Conservation (phyloP, 2,329 filamentous ascomycete genomes). For the Botrytis medusae region DNA sequence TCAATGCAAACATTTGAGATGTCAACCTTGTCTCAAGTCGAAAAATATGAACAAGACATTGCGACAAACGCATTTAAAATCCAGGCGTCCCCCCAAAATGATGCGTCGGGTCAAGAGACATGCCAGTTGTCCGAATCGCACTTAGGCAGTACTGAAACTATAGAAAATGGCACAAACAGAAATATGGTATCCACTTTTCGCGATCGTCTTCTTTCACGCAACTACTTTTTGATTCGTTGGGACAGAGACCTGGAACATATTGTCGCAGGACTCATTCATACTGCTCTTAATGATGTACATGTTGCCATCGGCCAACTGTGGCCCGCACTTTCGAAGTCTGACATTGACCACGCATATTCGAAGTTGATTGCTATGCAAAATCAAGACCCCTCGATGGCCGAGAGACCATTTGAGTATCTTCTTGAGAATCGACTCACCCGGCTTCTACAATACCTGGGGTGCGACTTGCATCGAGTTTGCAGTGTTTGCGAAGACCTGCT, state of each 20-base stretch:
- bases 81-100: background rate
- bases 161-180: background rate
- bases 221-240: background rate
- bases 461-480: background rate
- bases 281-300: background rate
- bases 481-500: background rate
- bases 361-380: fast-evolving
- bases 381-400: background rate
- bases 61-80: background rate
- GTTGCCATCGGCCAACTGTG: background rate
- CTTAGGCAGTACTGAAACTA: background rate
- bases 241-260: fast-evolving
- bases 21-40: background rate
- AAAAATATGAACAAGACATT: too few relatives aligned
- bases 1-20: background rate
- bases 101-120: background rate
- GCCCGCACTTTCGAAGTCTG: background rate
- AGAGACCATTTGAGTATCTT: background rate
- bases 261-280: background rate
- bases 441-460: background rate
- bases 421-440: background rate
- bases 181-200: background rate
- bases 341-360: background rate
- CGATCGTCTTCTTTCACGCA: background rate
- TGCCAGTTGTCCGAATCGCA: background rate